Conservation (phyloP, 768 basidiomycete genomes). For the Pleurotus tuber-regium region DNA sequence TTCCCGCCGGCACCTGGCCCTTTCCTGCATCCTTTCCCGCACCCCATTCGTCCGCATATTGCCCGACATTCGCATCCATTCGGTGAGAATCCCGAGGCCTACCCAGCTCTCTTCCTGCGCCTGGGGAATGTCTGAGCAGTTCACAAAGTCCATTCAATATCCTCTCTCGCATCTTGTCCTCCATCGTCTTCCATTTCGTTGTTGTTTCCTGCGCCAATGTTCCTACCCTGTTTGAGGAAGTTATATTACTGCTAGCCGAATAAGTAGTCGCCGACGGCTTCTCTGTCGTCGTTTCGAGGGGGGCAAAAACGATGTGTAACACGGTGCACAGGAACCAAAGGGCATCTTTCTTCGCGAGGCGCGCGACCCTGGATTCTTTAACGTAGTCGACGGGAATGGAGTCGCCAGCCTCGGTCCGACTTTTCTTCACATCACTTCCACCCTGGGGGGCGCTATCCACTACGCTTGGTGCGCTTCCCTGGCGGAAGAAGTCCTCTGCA, state of each 20-base stretch:
- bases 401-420: constrained; percentile 6
- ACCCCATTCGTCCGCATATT: not conserved
- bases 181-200: not conserved
- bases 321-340: constrained; percentile 52
- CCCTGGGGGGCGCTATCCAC: not conserved
- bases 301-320: constrained; percentile 33
- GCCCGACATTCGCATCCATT: not conserved
- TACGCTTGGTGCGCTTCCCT: not conserved
- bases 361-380: constrained; percentile 28
- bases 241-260: not conserved
- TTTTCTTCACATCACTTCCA: not conserved
- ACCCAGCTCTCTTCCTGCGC: not conserved
- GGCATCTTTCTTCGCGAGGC: constrained; percentile 45
- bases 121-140: not conserved
- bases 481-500: not conserved
- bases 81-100: too few relatives aligned
- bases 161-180: constrained; percentile 1
- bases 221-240: not conserved
- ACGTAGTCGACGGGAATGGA: constrained; percentile 10
- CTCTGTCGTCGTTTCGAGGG: not conserved
- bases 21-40: not conserved
- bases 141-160: constrained; percentile 7
- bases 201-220: not conserved
- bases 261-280: not conserved
- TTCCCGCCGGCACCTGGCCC: constrained; percentile 9